Percentiles rank a stretch among this genome's conserved stretches.
Evolutionary conservation across 1,284 basidiomycete genomes (phyloP).

Genomic region (Ceratobasidium sp.): DNA sequence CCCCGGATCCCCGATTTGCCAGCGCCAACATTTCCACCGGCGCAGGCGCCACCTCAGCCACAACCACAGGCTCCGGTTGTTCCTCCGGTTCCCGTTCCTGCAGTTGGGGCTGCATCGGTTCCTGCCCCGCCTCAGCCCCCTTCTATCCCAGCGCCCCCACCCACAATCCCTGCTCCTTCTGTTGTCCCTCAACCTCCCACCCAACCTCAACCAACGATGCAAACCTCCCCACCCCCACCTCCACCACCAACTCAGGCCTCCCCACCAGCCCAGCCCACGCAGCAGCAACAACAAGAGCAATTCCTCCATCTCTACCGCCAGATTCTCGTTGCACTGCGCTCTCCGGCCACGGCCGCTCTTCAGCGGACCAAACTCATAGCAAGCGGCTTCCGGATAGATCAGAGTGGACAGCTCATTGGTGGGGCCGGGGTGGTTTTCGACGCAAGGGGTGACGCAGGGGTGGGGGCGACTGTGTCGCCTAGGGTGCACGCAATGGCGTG

Average conservation of each 20-base stretch:
- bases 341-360: background rate
- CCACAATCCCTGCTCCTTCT: background rate
- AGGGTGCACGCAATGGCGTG: slow-evolving; percentile 14
- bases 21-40: slow-evolving; percentile 20
- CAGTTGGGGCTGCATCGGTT: background rate
- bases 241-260: no score
- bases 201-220: slow-evolving; percentile 30
- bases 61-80: background rate
- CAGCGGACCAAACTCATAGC: background rate
- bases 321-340: background rate
- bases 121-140: slow-evolving; percentile 19
- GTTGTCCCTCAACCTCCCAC: slow-evolving; percentile 6
- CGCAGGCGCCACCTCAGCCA: slow-evolving; percentile 42
- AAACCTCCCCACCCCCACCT: slow-evolving; percentile 10
- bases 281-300: no score
- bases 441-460: slow-evolving; percentile 18
- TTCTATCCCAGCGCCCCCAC: slow-evolving; percentile 1
- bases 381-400: slow-evolving; percentile 21
- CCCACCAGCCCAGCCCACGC: background rate
- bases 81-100: background rate
- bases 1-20: slow-evolving; percentile 22
- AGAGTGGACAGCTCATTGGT: slow-evolving; percentile 18
- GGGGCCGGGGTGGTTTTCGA: slow-evolving; percentile 26
- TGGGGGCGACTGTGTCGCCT: slow-evolving; percentile 7
- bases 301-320: slow-evolving; percentile 18